Conservation (phyloP, 805 yeast genomes). For the Candida ulmi region DNA sequence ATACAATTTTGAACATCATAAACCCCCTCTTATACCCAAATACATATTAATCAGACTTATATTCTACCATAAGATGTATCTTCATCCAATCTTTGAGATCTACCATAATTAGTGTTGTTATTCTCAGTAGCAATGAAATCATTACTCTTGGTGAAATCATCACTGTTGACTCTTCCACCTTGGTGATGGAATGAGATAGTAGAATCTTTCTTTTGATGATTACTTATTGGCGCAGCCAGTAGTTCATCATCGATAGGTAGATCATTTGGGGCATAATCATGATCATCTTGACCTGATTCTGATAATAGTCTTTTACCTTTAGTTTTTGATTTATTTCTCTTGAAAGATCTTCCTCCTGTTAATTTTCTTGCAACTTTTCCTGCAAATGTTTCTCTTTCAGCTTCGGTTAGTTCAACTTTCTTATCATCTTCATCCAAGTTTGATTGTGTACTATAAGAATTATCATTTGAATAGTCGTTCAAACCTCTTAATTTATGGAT, state of each 20-base stretch:
- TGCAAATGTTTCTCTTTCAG: constrained; percentile 32
- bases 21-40: neutral
- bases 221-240: neutral
- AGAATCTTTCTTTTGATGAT: constrained; percentile 14
- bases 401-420: constrained; percentile 27
- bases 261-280: constrained; percentile 2
- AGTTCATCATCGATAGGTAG: constrained; percentile 1
- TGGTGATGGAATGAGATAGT: constrained; percentile 16
- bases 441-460: constrained; percentile 8
- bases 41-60: neutral
- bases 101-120: neutral
- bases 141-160: constrained; percentile 12
- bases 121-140: constrained; percentile 16
- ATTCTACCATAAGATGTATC: neutral
- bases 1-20: neutral
- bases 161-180: constrained; percentile 4
- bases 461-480: constrained; percentile 7
- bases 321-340: constrained; percentile 12
- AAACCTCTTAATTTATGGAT: constrained; percentile 19
- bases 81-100: constrained; percentile 1
- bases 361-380: constrained; percentile 38
- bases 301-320: constrained; percentile 13
- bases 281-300: neutral
- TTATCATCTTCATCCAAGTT: constrained; percentile 20
- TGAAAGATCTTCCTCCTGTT: constrained; percentile 26